Evolutionary conservation across 2,329 filamentous ascomycete species (phyloP), one percentile per base, ranked within the genome.

Genomic region (Xenosphaeropsis pyriputrescens): DNA sequence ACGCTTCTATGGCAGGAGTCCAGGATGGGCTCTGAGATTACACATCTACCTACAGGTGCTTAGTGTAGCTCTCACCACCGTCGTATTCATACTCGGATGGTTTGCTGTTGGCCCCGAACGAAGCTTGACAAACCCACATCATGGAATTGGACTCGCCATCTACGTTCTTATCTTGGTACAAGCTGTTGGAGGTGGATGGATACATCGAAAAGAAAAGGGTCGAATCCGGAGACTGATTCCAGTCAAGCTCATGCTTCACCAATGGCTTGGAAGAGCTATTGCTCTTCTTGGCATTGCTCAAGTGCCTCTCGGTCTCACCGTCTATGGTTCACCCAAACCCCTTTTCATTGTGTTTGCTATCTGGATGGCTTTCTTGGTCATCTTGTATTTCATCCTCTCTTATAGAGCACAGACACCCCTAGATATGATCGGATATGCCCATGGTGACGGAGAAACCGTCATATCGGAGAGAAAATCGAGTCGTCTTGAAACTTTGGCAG

Each of bases 291-390:
- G 85, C 1, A 77, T 96, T 46, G 71, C 79, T 3, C 91, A 98
- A 55, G 75, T 98, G 9, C 82, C 91, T 0, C 67, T 98, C 1
- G 91, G 91, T 0, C 66, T 98, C 34, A 88, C 88, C 0, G 67
- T 98, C 1, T 98, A 95, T 51, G 91, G 91, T 5, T 94, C 88
- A 19, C 89, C 91, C 5, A 75, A 80, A 50, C 73, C 71, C 29
- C 68, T 88, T 3, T 98, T 96, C 56, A 76, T 98, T 37, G 64
- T 96, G 3, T 98, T 82, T 52, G 71, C 88, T 0, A 45, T 96
- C 1, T 89, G 80, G 66, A 79, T 81, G 55, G 72, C 75, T 18
- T 67, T 82, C 14, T 62, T 95, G 26, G 47, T 95, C 13, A 50
- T 86, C 2, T 45, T 75, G 12, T 95, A 86, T 58, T 93, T 96